phyloP scores from a whole-genome alignment of 192 early-diverging fungal genomes.

The Rhizophagus clarus region DNA sequence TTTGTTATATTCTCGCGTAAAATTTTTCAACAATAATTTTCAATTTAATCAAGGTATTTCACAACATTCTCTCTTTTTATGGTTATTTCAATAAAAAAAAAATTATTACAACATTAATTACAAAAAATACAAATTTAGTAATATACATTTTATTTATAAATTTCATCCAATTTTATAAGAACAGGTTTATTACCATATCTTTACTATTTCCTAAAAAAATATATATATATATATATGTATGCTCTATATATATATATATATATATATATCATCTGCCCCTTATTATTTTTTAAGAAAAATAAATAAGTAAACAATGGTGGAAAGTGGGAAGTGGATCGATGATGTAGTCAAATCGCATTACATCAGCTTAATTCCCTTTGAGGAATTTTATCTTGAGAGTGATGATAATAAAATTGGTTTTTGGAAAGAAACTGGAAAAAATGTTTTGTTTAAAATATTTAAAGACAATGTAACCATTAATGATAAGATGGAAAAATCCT shows the following conservation, averaged over 20 bases:
- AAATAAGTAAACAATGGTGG: neutral
- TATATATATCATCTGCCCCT: neutral
- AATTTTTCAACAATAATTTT: neutral
- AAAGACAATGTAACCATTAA: neutral
- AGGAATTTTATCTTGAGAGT: neutral
- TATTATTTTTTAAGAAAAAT: neutral
- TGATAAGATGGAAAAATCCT: neutral
- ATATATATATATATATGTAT: no score
- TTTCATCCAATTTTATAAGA: neutral
- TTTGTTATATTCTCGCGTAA: neutral
- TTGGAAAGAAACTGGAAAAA: conserved; percentile 1
- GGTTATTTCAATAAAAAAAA: neutral
- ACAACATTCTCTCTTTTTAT: neutral
- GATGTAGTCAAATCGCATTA: neutral
- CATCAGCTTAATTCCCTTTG: neutral
- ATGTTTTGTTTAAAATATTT: neutral
- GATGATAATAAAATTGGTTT: neutral
- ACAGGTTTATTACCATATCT: neutral
- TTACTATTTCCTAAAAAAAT: neutral
- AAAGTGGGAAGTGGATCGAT: neutral
- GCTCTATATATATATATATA: no score
- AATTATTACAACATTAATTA: neutral
- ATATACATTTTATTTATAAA: neutral
- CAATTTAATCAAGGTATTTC: neutral
- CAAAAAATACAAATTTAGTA: neutral